A percentile compares a stretch with the other conserved stretches of the same genome.
These are phyloP conservation scores for Escallonia rubra DNA, from an alignment of 129 eudicot genomes.

Conservation along the genomic window DNA sequence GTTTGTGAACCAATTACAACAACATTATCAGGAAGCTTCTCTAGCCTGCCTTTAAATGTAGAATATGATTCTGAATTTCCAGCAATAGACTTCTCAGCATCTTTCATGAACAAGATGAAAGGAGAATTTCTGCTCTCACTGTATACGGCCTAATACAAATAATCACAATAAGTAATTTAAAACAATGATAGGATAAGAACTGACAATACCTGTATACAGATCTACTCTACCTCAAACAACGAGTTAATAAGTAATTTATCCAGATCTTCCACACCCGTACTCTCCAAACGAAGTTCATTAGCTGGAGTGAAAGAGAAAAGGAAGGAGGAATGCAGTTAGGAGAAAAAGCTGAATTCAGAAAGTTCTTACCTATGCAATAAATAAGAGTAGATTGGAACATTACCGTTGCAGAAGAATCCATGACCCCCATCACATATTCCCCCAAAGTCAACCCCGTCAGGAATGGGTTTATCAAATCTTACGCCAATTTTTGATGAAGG, in stretches of 20 bases:
- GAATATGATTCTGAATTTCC: conserved; percentile 62
- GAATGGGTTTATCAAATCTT: conserved; percentile 60
- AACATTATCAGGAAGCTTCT: conserved; percentile 77
- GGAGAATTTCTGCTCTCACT: conserved; percentile 73
- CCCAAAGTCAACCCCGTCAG: conserved; percentile 80
- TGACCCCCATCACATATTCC: conserved; percentile 64
- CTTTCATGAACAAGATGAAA: conserved; percentile 86
- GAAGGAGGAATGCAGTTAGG: neutral
- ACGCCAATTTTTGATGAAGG: conserved; percentile 78
- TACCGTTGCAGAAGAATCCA: conserved; percentile 92
- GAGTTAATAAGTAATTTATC: conserved; percentile 51
- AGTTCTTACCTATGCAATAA: conserved; percentile 1
- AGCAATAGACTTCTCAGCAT: conserved; percentile 81
- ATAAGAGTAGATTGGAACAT: conserved; percentile 3
- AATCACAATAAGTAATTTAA: neutral
- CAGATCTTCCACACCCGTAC: conserved; percentile 56
- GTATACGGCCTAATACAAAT: conserved; percentile 40
- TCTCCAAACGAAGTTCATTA: conserved; percentile 62
- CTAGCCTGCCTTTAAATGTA: conserved; percentile 58
- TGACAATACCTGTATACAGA: neutral
- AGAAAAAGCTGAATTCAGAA: conserved; percentile 5
- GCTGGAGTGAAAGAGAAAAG: conserved; percentile 28
- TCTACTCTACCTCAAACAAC: conserved; percentile 58
- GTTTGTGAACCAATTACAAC: conserved; percentile 84
- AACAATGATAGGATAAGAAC: neutral